Evolutionary conservation across 495 filamentous ascomycete species (phyloP).

Genomic region (Margaritispora aquatica): DNA sequence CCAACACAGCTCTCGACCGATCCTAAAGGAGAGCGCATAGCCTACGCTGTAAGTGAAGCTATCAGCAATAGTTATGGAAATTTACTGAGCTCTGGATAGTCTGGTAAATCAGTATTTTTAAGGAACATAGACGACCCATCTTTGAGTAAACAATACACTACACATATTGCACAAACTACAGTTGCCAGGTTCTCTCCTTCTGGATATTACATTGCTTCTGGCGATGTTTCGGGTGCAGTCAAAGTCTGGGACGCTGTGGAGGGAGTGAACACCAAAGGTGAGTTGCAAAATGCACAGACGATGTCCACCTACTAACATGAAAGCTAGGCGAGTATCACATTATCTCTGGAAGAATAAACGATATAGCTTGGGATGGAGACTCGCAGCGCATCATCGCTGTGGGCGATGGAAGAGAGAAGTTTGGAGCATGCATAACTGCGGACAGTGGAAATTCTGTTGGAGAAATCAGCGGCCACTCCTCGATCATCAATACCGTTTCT

Average conservation of each 20-base stretch:
- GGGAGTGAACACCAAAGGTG: conserved; percentile 59
- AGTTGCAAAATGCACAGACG: background rate
- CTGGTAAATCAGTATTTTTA: conserved; percentile 92
- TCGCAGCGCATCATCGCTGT: conserved; percentile 94
- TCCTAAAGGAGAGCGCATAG: conserved; percentile 84
- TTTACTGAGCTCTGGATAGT: conserved; percentile 42
- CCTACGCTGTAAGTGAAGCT: conserved; percentile 70
- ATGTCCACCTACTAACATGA: too few relatives aligned
- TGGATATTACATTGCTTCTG: conserved; percentile 92
- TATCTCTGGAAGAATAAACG: conserved; percentile 90
- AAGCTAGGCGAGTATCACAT: conserved; percentile 77
- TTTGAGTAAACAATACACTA: conserved; percentile 76
- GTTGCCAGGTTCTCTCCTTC: conserved; percentile 93
- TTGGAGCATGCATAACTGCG: conserved; percentile 89
- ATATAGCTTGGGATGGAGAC: conserved; percentile 96
- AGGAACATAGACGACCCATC: conserved; percentile 87
- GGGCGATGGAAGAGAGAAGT: conserved; percentile 88
- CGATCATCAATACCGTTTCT: conserved; percentile 83
- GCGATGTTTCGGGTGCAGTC: conserved; percentile 77
- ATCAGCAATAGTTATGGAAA: background rate
- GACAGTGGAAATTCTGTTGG: conserved; percentile 95
- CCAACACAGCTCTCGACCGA: conserved; percentile 89
- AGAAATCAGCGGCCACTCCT: conserved; percentile 85
- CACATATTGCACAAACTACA: conserved; percentile 79
- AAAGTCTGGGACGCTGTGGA: conserved; percentile 80